These are phyloP conservation scores for Backusella parvicylindrica DNA, from an alignment of 192 early-diverging fungal species.

Conservation along the genomic window DNA sequence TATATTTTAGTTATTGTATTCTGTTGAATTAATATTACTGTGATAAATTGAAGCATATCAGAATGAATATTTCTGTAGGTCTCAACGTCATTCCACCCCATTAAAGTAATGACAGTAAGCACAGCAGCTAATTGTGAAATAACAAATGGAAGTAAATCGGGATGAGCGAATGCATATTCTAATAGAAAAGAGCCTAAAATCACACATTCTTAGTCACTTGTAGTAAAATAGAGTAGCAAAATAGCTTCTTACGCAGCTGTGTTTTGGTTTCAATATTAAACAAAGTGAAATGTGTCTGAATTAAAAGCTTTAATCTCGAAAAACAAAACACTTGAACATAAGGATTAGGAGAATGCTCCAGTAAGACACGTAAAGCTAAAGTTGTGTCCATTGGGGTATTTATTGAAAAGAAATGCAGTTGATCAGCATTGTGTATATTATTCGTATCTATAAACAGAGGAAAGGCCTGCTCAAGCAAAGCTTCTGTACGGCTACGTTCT, in stretches of 20 bases:
- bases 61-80: slow-evolving; percentile 53
- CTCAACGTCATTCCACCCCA: slow-evolving; percentile 71
- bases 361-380: slow-evolving; percentile 46
- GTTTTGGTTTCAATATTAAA: slow-evolving; percentile 25
- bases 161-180: slow-evolving; percentile 51
- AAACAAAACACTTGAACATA: slow-evolving; percentile 64
- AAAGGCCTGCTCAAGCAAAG: slow-evolving; percentile 69
- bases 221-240: too few species aligned
- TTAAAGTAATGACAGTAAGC: slow-evolving; percentile 58
- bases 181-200: slow-evolving; percentile 56
- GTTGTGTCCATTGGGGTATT: slow-evolving; percentile 57
- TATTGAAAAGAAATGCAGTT: slow-evolving; percentile 23
- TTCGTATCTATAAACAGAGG: slow-evolving; percentile 35
- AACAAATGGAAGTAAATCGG: slow-evolving; percentile 52
- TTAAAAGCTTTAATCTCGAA: slow-evolving; percentile 51
- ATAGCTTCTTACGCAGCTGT: slow-evolving; percentile 20
- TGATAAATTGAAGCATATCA: slow-evolving; percentile 53
- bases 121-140: slow-evolving; percentile 55
- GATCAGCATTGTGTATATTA: neutral
- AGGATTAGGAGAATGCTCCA: slow-evolving; percentile 57
- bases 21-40: slow-evolving; percentile 29
- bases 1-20: too few species aligned
- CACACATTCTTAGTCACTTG: neutral
- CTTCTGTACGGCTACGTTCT: slow-evolving; percentile 64
- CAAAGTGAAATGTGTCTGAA: slow-evolving; percentile 37